Base-by-base conservation (phyloP, 352 stramenopile genomes). In the Nothophytophthora sp. region DNA sequence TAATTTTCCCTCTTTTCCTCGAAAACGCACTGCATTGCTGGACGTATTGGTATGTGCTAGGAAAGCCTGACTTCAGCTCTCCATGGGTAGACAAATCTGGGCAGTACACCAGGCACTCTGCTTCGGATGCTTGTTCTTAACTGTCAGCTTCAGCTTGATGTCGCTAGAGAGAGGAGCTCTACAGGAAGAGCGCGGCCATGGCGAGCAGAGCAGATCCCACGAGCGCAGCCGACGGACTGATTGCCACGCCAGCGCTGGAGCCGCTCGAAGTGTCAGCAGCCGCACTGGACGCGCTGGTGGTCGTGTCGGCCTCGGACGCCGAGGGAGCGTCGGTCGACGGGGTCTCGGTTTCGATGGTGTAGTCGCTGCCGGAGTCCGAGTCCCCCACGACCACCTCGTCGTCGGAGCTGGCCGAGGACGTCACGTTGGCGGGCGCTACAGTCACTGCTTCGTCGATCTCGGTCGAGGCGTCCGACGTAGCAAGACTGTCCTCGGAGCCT, bases 301-400 rank as follows among this genome's bases (percentile, higher is more conserved):
- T 39, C 29, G 59, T 52, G 23, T 68, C 48, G 2, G 56, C 40
- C 9, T 49, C 50, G 30, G 57, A 69, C 11, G 60, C 47, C 18
- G 56, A 67, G 5, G 39, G 19, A 29, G 40, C 36, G 19, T 50
- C 27, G 11, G 41, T 60, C 38, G 55, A 27, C 4, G 60, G 54
- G 19, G 48, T 42, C 35, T 57, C 48, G 6, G 54, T 65, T 54
- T 65, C 48, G 23, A 69, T 62, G 23, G 16, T 47, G 32, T 56
- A 27, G 41, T 67, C 45, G 43, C 60, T 69, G 54, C 60, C 60
- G 18, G 60, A 69, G 36, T 50, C 29, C 37, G 60, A 69, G 33
- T 65, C 60, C 24, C 60, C 60, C 10, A 69, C 60, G 13, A 44
- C 58, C 12, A 57, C 49, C 30, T 69, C 60, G 20, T 45, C 29